Evolutionary conservation across 192 early-diverging fungal genomes (phyloP), one percentile per base, ranked within the genome.

Genomic region (Coemansia sp.): DNA sequence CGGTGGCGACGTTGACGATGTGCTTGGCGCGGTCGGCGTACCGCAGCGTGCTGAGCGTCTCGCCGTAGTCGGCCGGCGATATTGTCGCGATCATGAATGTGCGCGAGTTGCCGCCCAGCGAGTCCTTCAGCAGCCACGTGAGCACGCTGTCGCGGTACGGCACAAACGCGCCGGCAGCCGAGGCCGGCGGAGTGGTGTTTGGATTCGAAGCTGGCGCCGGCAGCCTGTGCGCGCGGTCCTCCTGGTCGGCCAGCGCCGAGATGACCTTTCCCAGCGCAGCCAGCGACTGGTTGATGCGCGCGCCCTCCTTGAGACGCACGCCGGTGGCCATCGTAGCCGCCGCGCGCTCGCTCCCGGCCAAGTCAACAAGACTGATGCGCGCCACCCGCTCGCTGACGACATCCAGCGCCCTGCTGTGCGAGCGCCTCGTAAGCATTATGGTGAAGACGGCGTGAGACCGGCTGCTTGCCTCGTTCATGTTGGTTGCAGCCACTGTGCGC

Each of bases 181-280:
- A n/a, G 5, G 63, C 63, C 50, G 17, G 49, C 40, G 38, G 14
- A 38, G 61, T 20, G 16, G 32, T 32, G 4, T 4, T 32, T 4
- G 32, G 1, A 32, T 32, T 32, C 2, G 32, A 32, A 1, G 32
- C 32, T 32, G 32, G 1, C 32, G 32, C 32, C 74, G n/a, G 78
- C 49, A 50, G 86, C 85, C 45, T 71, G 81, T 5, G 68, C 72
- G 64, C 68, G 12, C 64, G 37, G 32, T 71, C 74, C 20, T 87
- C 86, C 48, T 87, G 86, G 61, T 91, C 93, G 17, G 93, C 93
- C 42, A 98, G 79, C 19, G 90, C 91, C 5, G 92, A 92, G 41
- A 98, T 98, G 45, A 98, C 96, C 70, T 98, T 98, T 6, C 96
- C 96, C 39, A 98, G 81, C 0, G 93, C 91, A 0, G 93, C 94